Base-by-base conservation (phyloP, 805 yeast genomes). In the Cyberlindnera saturnus region DNA sequence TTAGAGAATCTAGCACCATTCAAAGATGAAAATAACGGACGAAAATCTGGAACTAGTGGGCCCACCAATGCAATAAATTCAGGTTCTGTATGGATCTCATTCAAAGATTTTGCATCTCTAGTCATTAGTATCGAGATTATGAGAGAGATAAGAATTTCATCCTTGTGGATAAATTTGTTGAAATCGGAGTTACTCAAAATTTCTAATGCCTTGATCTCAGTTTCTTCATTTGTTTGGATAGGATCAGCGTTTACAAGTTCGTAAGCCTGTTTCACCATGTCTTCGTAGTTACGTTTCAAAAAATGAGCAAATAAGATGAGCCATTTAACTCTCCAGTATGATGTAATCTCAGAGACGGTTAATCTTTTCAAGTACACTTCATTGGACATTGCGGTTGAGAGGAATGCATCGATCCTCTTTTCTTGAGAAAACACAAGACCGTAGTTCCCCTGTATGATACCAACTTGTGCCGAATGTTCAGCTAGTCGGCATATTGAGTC, bases 261-360 rank as follows among this genome's bases (percentile, higher is more conserved):
- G 32, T 46, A 40, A 2, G 53, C 45, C 11, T 36, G 32, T 13
- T 18, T 20, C 3, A 50, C 38, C 13, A 51, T 63, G 4, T 49
- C 57, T 2, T 42, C 36, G 39, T 44, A 62, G 26, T 52, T 45
- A 14, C 49, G 46, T 26, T 49, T 49, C 14, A 58, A 42, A 36
- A 61, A 62, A 13, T 54, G 38, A 2, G 60, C 52, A 46, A 54
- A 50, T 5, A 62, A 19, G 2, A 57, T 45, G 10, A 52, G 41
- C 34, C 53, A 50, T 18, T 53, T 52, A 5, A 60, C 50, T 42
- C 57, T 53, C 58, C 60, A 61, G 40, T 48, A 60, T 2, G 61
- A 46, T 10, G 38, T 32, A 7, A 55, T 49, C 40, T 61, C 65
- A 2, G 31, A 20, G 1, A 42, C 46, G 1, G 58, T 58, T 11